phyloP scores from a whole-genome alignment of 768 basidiomycete species.

The Boletus speciosus region DNA sequence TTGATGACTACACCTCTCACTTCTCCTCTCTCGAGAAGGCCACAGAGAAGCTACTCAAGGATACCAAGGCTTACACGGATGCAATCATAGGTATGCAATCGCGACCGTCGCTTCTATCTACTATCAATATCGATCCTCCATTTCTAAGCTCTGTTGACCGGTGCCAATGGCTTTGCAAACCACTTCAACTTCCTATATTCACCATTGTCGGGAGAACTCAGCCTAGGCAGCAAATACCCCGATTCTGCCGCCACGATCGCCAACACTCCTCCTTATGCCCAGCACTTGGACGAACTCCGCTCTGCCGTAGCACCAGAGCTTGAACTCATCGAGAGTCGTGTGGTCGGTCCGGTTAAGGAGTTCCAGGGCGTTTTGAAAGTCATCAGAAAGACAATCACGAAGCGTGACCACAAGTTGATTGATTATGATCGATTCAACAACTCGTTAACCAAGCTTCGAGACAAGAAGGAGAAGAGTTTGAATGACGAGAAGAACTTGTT shows the following conservation, averaged over 20 bases:
- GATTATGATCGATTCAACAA: constrained; percentile 98
- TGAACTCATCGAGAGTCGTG: constrained; percentile 86
- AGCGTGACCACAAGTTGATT: constrained; percentile 94
- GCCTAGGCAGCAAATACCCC: constrained; percentile 75
- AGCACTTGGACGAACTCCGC: constrained; percentile 78
- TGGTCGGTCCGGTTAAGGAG: constrained; percentile 86
- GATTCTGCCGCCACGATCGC: constrained; percentile 71
- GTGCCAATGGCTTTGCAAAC: constrained; percentile 58
- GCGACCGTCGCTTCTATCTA: not conserved
- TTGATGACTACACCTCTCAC: constrained; percentile 80
- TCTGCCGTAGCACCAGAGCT: constrained; percentile 81
- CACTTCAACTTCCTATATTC: constrained; percentile 64
- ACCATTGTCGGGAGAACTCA: constrained; percentile 72
- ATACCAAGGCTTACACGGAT: constrained; percentile 83
- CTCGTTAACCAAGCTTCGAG: constrained; percentile 88
- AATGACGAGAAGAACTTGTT: constrained; percentile 96
- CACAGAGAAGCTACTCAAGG: constrained; percentile 88
- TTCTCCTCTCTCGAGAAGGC: constrained; percentile 76
- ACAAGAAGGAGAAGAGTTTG: constrained; percentile 97
- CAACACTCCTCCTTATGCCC: constrained; percentile 70
- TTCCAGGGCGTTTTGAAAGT: constrained; percentile 80
- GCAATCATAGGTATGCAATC: constrained; percentile 58
- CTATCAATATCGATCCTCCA: constrained; percentile 1
- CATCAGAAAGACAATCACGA: constrained; percentile 91
- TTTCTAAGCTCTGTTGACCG: constrained; percentile 57